Base-by-base conservation (phyloP, 164 flowering plant genomes). In the Saururus chinensis region DNA sequence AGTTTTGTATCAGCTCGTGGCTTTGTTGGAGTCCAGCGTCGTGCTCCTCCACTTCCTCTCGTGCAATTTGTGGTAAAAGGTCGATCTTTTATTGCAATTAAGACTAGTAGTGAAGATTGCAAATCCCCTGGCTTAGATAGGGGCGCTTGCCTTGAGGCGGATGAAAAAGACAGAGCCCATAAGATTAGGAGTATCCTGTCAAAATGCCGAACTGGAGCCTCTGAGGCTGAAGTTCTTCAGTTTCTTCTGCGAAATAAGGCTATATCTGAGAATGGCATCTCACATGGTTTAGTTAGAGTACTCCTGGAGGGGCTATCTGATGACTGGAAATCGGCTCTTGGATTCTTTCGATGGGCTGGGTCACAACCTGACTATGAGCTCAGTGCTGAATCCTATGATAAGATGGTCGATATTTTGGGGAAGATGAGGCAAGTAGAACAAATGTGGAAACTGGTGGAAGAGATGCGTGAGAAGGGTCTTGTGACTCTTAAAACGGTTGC, bases 271-370 rank as follows among this genome's bases (percentile, higher is more conserved):
- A 63, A 83, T 52, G 59, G 56, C 22, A 60, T 78, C 24, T 76
- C 84, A 26, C 61, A 71, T 19, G 4, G 35, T 52, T 71, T 82
- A 53, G 78, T 87, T 20, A 40, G 65, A 25, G 69, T 56, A 60
- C 65, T 90, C 71, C 85, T 90, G 9, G 65, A 51, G 35, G 77
- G 85, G 25, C 85, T 80, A 64, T 80, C 69, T 60, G 82, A 83
- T 63, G 90, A 90, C 62, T 90, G 95, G 90, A 87, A 75, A 69
- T 80, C 86, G 66, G 89, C 97, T 21, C 60, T 87, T 64, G 90
- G 86, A 20, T 80, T 59, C 86, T 87, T 51, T 76, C 73, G 58
- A 61, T 90, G 95, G 97, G 92, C 84, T 1, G 74, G 55, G 54
- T 64, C 75, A 7, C 68, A 57, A 51, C 59, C 78, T 0, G 75